These are phyloP conservation scores for Penicillium crustosum DNA, from an alignment of 2,329 filamentous ascomycete species.

Conservation along the genomic window DNA sequence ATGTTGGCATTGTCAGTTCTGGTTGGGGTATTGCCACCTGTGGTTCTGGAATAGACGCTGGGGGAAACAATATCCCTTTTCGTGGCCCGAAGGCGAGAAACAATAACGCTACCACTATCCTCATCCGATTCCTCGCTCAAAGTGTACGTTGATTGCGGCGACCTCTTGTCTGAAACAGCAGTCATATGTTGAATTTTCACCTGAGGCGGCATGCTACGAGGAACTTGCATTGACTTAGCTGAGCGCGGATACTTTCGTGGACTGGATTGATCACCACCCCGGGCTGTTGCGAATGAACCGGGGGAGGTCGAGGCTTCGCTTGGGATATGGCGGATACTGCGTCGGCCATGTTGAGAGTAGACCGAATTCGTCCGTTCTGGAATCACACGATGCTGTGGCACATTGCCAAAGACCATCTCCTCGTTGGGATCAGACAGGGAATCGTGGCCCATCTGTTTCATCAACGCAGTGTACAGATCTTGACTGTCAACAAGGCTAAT, in stretches of 20 bases:
- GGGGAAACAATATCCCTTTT: constrained; percentile 31
- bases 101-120: constrained; percentile 23
- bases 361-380: constrained; percentile 32
- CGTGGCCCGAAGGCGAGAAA: constrained; percentile 7
- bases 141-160: not conserved
- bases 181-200: not conserved
- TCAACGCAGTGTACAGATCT: constrained; percentile 45
- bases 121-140: constrained; percentile 19
- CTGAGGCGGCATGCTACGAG: not conserved
- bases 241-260: constrained; percentile 20
- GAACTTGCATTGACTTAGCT: constrained; percentile 3
- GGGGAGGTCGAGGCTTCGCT: constrained; percentile 33
- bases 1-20: constrained; percentile 11
- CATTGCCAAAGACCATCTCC: constrained; percentile 29
- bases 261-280: constrained; percentile 19
- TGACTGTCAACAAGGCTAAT: constrained; percentile 37
- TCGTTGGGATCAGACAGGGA: constrained; percentile 21
- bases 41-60: constrained; percentile 47
- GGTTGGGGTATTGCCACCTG: constrained; percentile 34
- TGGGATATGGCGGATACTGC: constrained; percentile 33
- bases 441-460: constrained; percentile 40
- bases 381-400: constrained; percentile 33
- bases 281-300: constrained; percentile 35
- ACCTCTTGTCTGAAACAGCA: not conserved
- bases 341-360: constrained; percentile 24